Evolutionary conservation across 148 eudicot genomes (phyloP).

Genomic region (Beta vulgaris): DNA sequence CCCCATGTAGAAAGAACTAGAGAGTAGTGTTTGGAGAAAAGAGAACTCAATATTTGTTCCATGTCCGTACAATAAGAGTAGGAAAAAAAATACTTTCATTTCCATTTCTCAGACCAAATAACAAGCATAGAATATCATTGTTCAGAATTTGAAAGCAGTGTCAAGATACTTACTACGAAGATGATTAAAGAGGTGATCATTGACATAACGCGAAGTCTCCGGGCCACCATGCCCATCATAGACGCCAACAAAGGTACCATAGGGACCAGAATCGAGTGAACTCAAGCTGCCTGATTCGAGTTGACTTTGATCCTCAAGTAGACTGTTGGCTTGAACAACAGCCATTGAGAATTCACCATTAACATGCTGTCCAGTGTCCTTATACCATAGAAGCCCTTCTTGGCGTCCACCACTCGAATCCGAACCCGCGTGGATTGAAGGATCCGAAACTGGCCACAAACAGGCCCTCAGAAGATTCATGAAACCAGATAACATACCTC

Average conservation of each 20-base stretch:
- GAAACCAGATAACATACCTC: slow-evolving; percentile 82
- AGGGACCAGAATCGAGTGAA: slow-evolving; percentile 54
- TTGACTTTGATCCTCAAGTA: slow-evolving; percentile 86
- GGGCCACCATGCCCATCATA: slow-evolving; percentile 94
- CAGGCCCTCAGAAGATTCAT: slow-evolving; percentile 87
- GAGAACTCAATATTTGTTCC: background rate
- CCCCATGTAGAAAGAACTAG: background rate
- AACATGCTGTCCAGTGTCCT: slow-evolving; percentile 67
- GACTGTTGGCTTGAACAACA: slow-evolving; percentile 83
- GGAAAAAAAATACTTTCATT: background rate
- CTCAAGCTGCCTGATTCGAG: slow-evolving; percentile 75
- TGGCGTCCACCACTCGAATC: slow-evolving; percentile 71
- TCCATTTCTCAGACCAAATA: background rate
- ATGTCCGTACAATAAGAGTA: background rate
- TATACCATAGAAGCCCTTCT: slow-evolving; percentile 86
- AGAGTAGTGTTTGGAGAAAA: background rate
- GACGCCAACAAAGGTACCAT: slow-evolving; percentile 74
- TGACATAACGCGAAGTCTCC: slow-evolving; percentile 78
- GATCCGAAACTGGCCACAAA: slow-evolving; percentile 66
- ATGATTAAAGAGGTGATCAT: slow-evolving; percentile 65
- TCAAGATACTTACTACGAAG: slow-evolving; percentile 55
- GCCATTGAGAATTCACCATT: slow-evolving; percentile 86
- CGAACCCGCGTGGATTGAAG: slow-evolving; percentile 38
- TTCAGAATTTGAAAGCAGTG: background rate
- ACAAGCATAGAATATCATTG: background rate